phyloP scores from a whole-genome alignment of 73 alveolate species.

The Tetrahymena elliotti region DNA sequence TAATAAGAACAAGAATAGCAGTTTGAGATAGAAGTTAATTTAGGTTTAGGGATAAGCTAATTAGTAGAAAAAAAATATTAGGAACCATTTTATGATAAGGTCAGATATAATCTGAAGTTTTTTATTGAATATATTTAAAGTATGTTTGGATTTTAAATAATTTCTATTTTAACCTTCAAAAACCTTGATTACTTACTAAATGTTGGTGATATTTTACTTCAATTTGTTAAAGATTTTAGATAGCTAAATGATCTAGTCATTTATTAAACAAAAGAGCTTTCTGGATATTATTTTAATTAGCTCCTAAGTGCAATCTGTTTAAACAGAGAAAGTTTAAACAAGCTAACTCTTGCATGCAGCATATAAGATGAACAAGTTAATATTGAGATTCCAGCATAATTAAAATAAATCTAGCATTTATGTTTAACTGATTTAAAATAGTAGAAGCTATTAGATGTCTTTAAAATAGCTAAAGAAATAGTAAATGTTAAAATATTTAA shows the following conservation, averaged over 20 bases:
- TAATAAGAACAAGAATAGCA: too few relatives aligned
- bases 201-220: neutral
- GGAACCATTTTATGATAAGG: neutral
- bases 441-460: too few relatives aligned
- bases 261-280: too few relatives aligned
- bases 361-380: neutral
- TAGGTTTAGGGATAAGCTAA: neutral
- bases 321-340: neutral
- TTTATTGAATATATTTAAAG: too few relatives aligned
- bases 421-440: too few relatives aligned
- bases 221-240: neutral
- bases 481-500: too few relatives aligned
- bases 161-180: neutral
- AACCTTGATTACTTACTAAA: neutral
- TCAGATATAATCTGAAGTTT: neutral
- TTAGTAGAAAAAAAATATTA: neutral
- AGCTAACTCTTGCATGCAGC: neutral
- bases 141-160: neutral
- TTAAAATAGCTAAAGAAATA: too few relatives aligned
- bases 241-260: neutral
- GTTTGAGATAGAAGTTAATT: neutral
- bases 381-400: too few relatives aligned
- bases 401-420: too few relatives aligned
- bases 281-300: too few relatives aligned
- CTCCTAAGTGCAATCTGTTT: neutral